Evolutionary conservation across 1,139 yeast species (phyloP).

Genomic region (Petasospora fabianii): DNA sequence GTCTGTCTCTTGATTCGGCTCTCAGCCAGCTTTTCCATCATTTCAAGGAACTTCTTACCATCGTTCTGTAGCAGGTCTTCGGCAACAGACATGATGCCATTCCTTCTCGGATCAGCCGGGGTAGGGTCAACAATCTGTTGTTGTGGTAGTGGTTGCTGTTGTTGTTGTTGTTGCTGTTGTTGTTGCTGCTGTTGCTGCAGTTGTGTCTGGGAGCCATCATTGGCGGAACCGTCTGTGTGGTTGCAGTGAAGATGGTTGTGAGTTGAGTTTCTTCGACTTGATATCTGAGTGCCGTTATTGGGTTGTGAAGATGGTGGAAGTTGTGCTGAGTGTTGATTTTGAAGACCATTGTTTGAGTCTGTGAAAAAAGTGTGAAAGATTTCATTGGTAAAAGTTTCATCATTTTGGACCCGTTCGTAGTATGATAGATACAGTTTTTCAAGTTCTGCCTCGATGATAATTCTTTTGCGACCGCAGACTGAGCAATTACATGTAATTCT

Average conservation of each 20-base stretch:
- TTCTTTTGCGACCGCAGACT: conserved; percentile 74
- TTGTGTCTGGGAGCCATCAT: no score
- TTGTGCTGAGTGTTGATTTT: background rate
- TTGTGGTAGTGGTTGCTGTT: conserved; percentile 4
- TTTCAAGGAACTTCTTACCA: conserved; percentile 68
- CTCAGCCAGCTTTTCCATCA: conserved; percentile 72
- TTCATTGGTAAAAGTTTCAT: conserved; percentile 19
- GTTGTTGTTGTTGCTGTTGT: conserved; percentile 4
- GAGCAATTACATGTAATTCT: conserved; percentile 63
- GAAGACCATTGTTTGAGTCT: background rate
- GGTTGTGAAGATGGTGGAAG: conserved; percentile 1
- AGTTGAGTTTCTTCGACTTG: no score
- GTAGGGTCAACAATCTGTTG: background rate
- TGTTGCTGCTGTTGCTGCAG: conserved; percentile 8
- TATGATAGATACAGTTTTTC: conserved; percentile 66
- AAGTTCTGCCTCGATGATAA: conserved; percentile 74
- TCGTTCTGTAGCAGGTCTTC: conserved; percentile 74
- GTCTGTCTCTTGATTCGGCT: conserved; percentile 25
- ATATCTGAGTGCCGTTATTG: no score
- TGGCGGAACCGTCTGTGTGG: no score
- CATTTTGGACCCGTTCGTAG: conserved; percentile 28
- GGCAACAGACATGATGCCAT: conserved; percentile 58
- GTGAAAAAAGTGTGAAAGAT: conserved; percentile 15
- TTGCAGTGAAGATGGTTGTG: no score
- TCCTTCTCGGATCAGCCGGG: conserved; percentile 9